These are phyloP conservation scores for Suillus decipiens DNA, from an alignment of 768 basidiomycete species.

Conservation along the genomic window DNA sequence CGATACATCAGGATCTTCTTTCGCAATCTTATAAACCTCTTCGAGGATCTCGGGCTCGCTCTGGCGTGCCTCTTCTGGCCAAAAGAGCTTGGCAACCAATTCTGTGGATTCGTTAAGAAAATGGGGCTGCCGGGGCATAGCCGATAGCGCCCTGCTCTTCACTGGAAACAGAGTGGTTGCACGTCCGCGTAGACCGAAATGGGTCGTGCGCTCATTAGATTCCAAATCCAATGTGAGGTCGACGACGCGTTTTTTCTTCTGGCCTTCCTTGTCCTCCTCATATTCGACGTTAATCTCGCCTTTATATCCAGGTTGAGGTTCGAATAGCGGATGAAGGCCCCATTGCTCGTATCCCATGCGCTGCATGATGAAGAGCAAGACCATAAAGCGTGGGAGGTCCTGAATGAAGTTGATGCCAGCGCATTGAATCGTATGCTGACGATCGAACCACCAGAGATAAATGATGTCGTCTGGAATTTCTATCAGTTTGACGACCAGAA, in stretches of 20 bases:
- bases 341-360: slow-evolving; percentile 2
- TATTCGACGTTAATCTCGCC: neutral
- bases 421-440: slow-evolving; percentile 6
- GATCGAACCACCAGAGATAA: slow-evolving; percentile 6
- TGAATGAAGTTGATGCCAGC: slow-evolving; percentile 8
- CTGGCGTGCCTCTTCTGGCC: slow-evolving; percentile 2
- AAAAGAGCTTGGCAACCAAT: slow-evolving; percentile 1
- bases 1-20: neutral
- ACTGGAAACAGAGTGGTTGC: slow-evolving; percentile 4
- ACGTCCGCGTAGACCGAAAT: slow-evolving; percentile 3
- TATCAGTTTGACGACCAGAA: neutral
- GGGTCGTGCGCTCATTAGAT: neutral
- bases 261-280: neutral
- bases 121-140: neutral
- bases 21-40: neutral
- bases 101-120: neutral
- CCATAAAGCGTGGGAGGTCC: slow-evolving; percentile 6
- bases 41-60: slow-evolving; percentile 1
- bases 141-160: neutral
- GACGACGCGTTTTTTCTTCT: neutral
- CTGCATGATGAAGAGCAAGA: slow-evolving; percentile 6
- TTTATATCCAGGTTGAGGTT: neutral
- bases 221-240: neutral
- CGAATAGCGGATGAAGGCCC: neutral
- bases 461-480: neutral